Evolutionary conservation across 2,329 filamentous ascomycete species (phyloP).

Genomic region (Scedosporium apiospermum): DNA sequence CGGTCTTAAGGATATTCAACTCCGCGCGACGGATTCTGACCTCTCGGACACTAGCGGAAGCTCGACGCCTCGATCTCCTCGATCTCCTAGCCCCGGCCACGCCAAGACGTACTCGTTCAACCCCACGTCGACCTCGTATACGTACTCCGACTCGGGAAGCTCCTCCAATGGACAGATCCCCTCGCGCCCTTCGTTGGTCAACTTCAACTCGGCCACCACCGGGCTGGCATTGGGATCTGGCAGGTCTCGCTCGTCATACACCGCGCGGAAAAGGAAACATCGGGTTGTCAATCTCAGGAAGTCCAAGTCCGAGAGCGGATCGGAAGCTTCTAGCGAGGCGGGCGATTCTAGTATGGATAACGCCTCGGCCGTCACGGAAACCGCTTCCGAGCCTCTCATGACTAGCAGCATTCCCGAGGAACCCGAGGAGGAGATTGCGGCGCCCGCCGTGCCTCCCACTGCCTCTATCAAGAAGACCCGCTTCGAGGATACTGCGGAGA

Average conservation of each 20-base stretch:
- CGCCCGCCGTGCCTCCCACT: background rate
- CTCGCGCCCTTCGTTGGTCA: slow-evolving; percentile 59
- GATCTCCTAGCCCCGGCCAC: slow-evolving; percentile 34
- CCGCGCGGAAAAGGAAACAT: slow-evolving; percentile 70
- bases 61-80: background rate
- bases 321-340: slow-evolving; percentile 32
- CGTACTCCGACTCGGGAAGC: slow-evolving; percentile 63
- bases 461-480: slow-evolving; percentile 15
- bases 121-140: slow-evolving; percentile 53
- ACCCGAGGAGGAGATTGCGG: slow-evolving; percentile 35
- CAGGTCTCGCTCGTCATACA: slow-evolving; percentile 48
- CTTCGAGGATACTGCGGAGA: slow-evolving; percentile 15
- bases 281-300: slow-evolving; percentile 73
- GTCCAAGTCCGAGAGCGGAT: slow-evolving; percentile 43
- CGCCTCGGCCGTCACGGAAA: slow-evolving; percentile 48
- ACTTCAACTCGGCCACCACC: slow-evolving; percentile 49
- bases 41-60: slow-evolving; percentile 45
- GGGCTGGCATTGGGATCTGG: slow-evolving; percentile 55
- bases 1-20: slow-evolving; percentile 80
- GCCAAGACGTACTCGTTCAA: slow-evolving; percentile 55
- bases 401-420: slow-evolving; percentile 51
- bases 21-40: slow-evolving; percentile 79
- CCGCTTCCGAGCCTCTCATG: slow-evolving; percentile 52
- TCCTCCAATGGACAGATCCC: slow-evolving; percentile 51
- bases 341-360: slow-evolving; percentile 39